A percentile compares a stretch with the other conserved stretches of the same genome.
These are phyloP conservation scores for Sporothrix schenckii DNA, from an alignment of 2,329 filamentous ascomycete species.

Conservation along the genomic window DNA sequence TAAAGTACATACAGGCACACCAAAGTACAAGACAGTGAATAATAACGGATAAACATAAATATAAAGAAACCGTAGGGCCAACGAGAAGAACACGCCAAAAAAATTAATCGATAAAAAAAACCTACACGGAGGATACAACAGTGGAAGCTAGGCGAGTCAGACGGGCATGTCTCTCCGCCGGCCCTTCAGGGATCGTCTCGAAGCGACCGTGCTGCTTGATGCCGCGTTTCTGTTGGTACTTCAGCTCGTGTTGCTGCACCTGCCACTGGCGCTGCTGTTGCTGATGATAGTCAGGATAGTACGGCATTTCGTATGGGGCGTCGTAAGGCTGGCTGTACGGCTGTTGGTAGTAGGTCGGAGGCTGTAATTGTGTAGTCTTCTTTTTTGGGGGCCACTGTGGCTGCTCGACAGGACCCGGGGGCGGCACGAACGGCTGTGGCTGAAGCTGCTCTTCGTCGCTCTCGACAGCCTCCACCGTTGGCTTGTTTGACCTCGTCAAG, in stretches of 20 bases:
- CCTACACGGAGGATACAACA: constrained; percentile 2
- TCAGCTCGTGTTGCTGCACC: not conserved
- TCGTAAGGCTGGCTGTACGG: not conserved
- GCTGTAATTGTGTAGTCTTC: not conserved
- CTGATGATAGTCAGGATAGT: not conserved
- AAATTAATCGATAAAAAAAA: not conserved
- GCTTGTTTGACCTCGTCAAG: not conserved
- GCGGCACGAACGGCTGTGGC: not conserved
- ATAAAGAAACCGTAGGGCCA: no score
- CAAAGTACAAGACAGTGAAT: not conserved
- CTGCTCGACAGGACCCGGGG: not conserved
- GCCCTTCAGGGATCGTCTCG: not conserved
- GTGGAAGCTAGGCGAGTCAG: not conserved
- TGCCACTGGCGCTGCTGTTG: constrained; percentile 9
- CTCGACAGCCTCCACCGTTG: not conserved
- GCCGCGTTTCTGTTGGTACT: not conserved
- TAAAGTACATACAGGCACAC: not conserved
- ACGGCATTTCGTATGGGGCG: not conserved
- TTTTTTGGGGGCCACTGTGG: no score
- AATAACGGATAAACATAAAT: not conserved
- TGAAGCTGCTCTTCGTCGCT: constrained; percentile 2
- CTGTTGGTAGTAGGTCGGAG: not conserved
- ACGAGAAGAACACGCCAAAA: not conserved
- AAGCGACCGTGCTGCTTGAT: not conserved
- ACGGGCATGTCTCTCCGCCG: not conserved